Conservation (phyloP, 2,329 filamentous ascomycete species). For the Apiospora sp. region DNA sequence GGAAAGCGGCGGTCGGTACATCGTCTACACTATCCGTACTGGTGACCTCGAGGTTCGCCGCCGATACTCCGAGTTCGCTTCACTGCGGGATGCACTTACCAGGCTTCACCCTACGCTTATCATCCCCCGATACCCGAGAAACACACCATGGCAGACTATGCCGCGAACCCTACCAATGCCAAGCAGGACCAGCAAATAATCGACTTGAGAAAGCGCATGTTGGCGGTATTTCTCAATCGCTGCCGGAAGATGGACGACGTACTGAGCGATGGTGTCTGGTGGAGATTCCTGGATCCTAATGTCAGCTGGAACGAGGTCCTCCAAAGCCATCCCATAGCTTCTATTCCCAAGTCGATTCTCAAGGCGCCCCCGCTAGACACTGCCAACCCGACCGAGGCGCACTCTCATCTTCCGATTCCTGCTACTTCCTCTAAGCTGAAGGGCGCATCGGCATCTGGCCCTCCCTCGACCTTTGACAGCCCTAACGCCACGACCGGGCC, state of each 20-base stretch:
- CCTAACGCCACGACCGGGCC: constrained; percentile 46
- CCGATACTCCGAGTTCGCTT: constrained; percentile 96
- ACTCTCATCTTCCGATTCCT: constrained; percentile 87
- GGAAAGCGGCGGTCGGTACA: constrained; percentile 91
- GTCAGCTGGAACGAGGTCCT: constrained; percentile 99
- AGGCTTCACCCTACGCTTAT: constrained; percentile 94
- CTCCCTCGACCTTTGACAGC: constrained; percentile 45
- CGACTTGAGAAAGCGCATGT: constrained; percentile 94
- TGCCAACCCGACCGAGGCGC: constrained; percentile 88
- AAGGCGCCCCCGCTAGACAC: constrained; percentile 95
- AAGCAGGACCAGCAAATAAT: constrained; percentile 98
- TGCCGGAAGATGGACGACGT: constrained; percentile 94
- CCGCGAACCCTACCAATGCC: constrained; percentile 95
- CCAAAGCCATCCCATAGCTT: constrained; percentile 87
- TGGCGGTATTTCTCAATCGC: constrained; percentile 92
- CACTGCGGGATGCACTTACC: constrained; percentile 85
- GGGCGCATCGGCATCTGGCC: constrained; percentile 53
- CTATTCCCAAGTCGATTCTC: constrained; percentile 91
- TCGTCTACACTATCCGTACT: constrained; percentile 96
- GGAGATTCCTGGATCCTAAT: constrained; percentile 97
- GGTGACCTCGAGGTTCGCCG: constrained; percentile 94
- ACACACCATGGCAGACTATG: constrained; percentile 98
- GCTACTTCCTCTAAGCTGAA: constrained; percentile 86
- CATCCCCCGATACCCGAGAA: constrained; percentile 97
- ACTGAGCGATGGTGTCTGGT: constrained; percentile 92